A percentile compares a stretch with the other conserved stretches of the same genome.
Conservation (phyloP, 2,329 filamentous ascomycete genomes). For the Fusarium temperatum region DNA sequence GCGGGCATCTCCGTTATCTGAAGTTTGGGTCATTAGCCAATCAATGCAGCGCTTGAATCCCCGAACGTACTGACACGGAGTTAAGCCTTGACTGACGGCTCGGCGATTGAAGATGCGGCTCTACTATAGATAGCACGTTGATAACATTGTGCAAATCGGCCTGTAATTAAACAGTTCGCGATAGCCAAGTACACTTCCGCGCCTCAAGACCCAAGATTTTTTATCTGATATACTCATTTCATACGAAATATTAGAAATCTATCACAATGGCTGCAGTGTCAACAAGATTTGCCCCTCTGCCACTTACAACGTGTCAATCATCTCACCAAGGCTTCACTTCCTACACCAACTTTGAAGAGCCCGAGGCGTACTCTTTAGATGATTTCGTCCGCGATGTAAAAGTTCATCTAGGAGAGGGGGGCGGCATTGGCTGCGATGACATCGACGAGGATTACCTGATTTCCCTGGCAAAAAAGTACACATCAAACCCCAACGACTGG, state of each 20-base stretch:
- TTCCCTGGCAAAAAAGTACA: neutral
- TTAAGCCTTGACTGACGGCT: neutral
- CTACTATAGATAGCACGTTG: neutral
- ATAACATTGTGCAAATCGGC: neutral
- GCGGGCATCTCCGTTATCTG: neutral
- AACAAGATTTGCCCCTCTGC: neutral
- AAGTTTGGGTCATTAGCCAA: fast-evolving
- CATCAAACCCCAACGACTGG: constrained; percentile 10
- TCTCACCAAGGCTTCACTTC: neutral
- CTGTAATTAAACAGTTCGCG: too few relatives aligned
- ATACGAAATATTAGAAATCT: too few relatives aligned
- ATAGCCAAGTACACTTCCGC: too few relatives aligned
- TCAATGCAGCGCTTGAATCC: neutral
- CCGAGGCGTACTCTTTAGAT: neutral
- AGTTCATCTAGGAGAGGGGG: neutral
- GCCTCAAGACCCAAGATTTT: neutral
- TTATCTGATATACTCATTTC: too few relatives aligned
- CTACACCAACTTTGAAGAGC: neutral
- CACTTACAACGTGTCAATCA: neutral
- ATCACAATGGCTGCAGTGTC: constrained; percentile 7
- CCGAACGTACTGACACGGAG: neutral
- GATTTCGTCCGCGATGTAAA: neutral
- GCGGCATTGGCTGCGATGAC: constrained; percentile 2
- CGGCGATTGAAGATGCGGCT: neutral
- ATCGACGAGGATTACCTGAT: constrained; percentile 10